These are phyloP conservation scores for Sisymbrium altissimum DNA, from an alignment of 345 rosid genomes.

Conservation along the genomic window DNA sequence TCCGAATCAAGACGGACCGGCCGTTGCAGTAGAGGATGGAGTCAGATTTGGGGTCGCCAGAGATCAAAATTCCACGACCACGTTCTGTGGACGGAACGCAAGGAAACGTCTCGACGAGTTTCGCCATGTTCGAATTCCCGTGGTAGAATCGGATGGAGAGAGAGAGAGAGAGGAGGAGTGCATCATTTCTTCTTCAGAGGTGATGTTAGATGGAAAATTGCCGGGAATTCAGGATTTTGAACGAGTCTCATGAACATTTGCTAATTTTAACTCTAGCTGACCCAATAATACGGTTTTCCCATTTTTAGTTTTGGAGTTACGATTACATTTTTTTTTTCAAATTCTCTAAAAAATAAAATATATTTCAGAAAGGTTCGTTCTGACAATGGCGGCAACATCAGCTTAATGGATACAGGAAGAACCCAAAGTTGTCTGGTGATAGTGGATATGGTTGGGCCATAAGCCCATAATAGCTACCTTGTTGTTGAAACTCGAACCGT, in stretches of 20 bases:
- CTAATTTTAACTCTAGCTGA: not conserved
- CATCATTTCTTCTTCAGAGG: not conserved
- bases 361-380: too few relatives aligned
- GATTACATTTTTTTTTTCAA: too few relatives aligned
- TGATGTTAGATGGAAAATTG: not conserved
- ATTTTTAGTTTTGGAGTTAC: not conserved
- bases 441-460: not conserved
- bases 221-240: slow-evolving; percentile 18
- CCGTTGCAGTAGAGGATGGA: slow-evolving; percentile 73
- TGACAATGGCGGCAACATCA: too few relatives aligned
- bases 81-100: slow-evolving; percentile 87
- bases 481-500: too few relatives aligned
- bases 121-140: slow-evolving; percentile 35
- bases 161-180: not conserved
- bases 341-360: too few relatives aligned
- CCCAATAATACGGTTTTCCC: not conserved
- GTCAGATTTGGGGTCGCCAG: slow-evolving; percentile 70
- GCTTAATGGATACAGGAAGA: too few relatives aligned
- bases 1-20: slow-evolving; percentile 75
- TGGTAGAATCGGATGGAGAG: not conserved
- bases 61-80: slow-evolving; percentile 80
- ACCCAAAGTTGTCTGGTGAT: not conserved
- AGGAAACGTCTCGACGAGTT: slow-evolving; percentile 69
- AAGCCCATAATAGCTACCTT: not conserved
- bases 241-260: slow-evolving; percentile 1